These are phyloP conservation scores for Hypoxylon rickii DNA, from an alignment of 495 filamentous ascomycete species.

Conservation along the genomic window DNA sequence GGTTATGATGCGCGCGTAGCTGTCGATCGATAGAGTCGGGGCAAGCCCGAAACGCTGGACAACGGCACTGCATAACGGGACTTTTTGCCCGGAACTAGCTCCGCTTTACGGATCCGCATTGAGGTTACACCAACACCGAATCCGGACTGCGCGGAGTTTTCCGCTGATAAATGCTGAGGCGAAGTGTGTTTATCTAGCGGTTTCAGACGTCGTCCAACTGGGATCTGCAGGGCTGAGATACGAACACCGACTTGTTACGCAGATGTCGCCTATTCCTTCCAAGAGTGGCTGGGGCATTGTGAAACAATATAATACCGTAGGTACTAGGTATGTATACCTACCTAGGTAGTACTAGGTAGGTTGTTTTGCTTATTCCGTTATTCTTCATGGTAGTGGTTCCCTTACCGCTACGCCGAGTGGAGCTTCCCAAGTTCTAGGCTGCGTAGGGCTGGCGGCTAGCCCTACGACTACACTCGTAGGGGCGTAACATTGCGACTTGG, in stretches of 20 bases:
- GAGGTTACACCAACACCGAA: slow-evolving; percentile 29
- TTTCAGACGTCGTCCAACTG: slow-evolving; percentile 2
- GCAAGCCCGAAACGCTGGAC: slow-evolving; percentile 7
- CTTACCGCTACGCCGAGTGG: slow-evolving; percentile 12
- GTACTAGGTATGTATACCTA: no score
- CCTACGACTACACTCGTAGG: no score
- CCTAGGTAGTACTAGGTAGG: no score
- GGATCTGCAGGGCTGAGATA: slow-evolving; percentile 8
- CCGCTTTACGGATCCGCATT: slow-evolving; percentile 27
- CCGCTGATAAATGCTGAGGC: slow-evolving; percentile 1
- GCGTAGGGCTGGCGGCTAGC: slow-evolving; percentile 34
- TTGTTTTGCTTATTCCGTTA: background rate
- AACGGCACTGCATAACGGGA: background rate
- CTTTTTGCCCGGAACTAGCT: slow-evolving; percentile 4
- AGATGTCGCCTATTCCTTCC: slow-evolving; percentile 2
- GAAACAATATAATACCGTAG: background rate
- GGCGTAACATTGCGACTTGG: background rate
- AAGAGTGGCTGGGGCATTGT: background rate
- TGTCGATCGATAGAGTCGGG: slow-evolving; percentile 6
- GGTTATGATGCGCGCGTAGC: background rate
- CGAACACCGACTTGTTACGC: background rate
- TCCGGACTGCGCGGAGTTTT: slow-evolving; percentile 17
- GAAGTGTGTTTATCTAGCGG: background rate
- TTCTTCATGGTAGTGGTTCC: slow-evolving; percentile 4
- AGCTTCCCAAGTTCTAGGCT: slow-evolving; percentile 8